Evolutionary conservation across 176 grass and related monocot genomes (phyloP), one percentile per base, ranked within the genome.

Genomic region (Carex pumila): DNA sequence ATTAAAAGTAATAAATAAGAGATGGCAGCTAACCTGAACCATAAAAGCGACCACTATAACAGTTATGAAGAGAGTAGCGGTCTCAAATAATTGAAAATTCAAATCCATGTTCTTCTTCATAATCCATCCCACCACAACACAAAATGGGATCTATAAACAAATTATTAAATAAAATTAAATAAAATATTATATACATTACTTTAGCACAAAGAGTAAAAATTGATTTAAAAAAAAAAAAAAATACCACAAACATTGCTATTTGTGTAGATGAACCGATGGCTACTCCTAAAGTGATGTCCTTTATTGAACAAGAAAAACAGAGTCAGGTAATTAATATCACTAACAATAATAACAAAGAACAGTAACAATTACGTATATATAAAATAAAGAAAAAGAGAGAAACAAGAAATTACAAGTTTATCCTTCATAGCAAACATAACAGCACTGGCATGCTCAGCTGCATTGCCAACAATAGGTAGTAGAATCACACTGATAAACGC

Each of bases 71-170:
- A 94, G 95, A 49, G 89, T 90, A 79, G 92, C 87, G 53, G 95
- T 98, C 86, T 98, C 92, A 75, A 98, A 98, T 71, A 98, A 86
- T 81, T 98, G 95, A 69, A 98, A 98, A 91, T 98, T 94, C 89
- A 98, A 91, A 81, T 94, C 90, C 92, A 98, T 98, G 64, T 74
- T 89, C 62, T 91, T 85, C 60, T 89, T 88, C 95, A 94, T 98
- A 25, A 94, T 90, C 95, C 95, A 97, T 79, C 95, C 95, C 85
- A 94, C 80, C 63, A 97, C 95, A 6, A 93, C 95, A 93, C 90
- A 93, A 88, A 94, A 98, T 61, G 95, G 95, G 81, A 94, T 98
- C 95, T 98, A 87, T 61, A 61, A 87, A 82, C 52, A 75, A 79
- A 53, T 63, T 63, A 70, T 84, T 84, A 15, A 12, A 68, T 59